Conservation (phyloP, 1,284 basidiomycete species). For the Ganoderma boninense region DNA sequence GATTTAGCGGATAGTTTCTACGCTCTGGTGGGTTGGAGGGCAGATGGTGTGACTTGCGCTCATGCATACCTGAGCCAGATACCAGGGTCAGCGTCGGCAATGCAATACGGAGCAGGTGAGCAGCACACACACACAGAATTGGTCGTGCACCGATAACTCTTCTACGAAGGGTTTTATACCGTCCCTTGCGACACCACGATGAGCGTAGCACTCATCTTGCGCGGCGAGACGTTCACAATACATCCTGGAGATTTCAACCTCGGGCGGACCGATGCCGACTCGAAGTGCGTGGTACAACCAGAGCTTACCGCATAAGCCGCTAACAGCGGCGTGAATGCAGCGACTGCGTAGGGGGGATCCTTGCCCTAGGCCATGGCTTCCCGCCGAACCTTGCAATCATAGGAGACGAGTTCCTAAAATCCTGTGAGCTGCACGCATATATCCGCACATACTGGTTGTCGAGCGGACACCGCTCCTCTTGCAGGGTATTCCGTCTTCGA, state of each 20-base stretch:
- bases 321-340: conserved; percentile 31
- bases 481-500: conserved; percentile 69
- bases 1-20: conserved; percentile 52
- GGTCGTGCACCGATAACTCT: not conserved
- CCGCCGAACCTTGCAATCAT: conserved; percentile 67
- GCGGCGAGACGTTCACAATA: conserved; percentile 58
- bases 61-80: conserved; percentile 47
- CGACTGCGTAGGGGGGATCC: conserved; percentile 74
- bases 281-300: conserved; percentile 37
- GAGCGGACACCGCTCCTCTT: not conserved
- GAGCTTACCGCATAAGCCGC: not conserved
- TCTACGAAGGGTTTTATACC: conserved; percentile 53
- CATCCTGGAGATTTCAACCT: conserved; percentile 73
- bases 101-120: conserved; percentile 53
- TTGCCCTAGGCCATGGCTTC: conserved; percentile 58
- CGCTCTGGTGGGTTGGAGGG: conserved; percentile 40
- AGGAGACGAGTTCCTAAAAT: conserved; percentile 78
- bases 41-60: not conserved
- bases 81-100: conserved; percentile 51
- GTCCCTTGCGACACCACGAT: conserved; percentile 55
- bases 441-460: not conserved
- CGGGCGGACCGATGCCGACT: conserved; percentile 48
- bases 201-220: conserved; percentile 60
- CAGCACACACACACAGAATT: not conserved
- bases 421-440: conserved; percentile 51